Base-by-base conservation (phyloP, 1,139 yeast species). In the Blastobotrys arbuscula region DNA sequence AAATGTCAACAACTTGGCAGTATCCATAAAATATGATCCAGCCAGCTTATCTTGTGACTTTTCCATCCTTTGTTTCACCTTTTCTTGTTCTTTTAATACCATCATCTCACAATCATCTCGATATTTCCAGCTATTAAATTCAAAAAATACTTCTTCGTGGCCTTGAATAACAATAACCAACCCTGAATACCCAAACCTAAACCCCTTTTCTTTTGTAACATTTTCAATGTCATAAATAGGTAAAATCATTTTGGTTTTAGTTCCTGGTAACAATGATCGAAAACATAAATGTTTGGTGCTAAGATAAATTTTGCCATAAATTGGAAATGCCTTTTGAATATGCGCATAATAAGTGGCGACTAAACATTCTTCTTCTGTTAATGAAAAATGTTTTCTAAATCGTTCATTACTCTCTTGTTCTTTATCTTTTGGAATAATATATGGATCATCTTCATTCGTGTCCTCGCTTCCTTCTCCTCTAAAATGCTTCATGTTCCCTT, bases 291-390 rank as follows among this genome's bases (percentile, higher is more conserved):
- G 79, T 34, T 73, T 73, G 23, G 75, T 72, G 1, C 95, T 86
- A 18, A 90, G 61, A 59, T 88, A 88, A 2, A 90, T 61, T 61
- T 86, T 86, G 2, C 97, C 97, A 66, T 85, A 86, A 4, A 83
- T 71, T 0, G 96, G 96, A 16, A 86, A 67, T 2, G 84, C 77
- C 54, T 84, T 77, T 53, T 78, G 81, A 26, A 89, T 65, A 64
- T 87, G 86, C 7, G 85, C 76, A 59, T 78, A 82, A 60, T 86
- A 90, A 1, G 88, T 75, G 0, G 95, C 82, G 0, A 82, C 66
- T 49, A 90, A 69, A 7, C 64, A 63, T 42, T 78, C 80, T 2
- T 72, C 66, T 1, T 72, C 73, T 7, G 75, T 71, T 12, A 88
- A 68, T 0, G 92, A 79, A 59, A 90, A 90, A 59, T 82, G 85